A percentile compares a stretch with the other conserved stretches of the same genome.
phyloP scores from a whole-genome alignment of 1,139 yeast species.

The Barnettozyma hawaiiensis region DNA sequence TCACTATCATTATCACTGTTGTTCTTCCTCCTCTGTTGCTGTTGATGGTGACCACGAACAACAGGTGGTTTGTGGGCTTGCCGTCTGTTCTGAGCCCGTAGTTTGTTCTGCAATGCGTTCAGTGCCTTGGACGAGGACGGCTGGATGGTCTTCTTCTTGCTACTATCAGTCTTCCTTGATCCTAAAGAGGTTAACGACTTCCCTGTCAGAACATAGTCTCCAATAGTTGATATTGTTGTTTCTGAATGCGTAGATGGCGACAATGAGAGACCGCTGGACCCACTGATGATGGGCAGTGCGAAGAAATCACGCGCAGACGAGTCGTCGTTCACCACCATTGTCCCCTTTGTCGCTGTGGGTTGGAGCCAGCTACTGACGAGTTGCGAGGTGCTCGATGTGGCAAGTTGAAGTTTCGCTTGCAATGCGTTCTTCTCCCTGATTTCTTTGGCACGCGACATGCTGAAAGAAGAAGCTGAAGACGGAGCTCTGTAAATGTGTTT shows the following conservation, averaged over 20 bases:
- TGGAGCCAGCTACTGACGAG: constrained; percentile 39
- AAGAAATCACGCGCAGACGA: constrained; percentile 28
- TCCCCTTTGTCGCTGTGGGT: neutral
- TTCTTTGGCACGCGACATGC: constrained; percentile 29
- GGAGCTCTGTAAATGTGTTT: no score
- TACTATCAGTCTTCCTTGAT: constrained; percentile 17
- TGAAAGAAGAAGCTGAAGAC: no score
- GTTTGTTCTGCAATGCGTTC: constrained; percentile 21
- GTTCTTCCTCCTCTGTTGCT: neutral
- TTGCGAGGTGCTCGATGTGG: constrained; percentile 33
- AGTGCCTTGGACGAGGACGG: constrained; percentile 20
- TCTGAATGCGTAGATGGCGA: constrained; percentile 13
- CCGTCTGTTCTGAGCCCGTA: constrained; percentile 14
- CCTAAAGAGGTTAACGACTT: constrained; percentile 16
- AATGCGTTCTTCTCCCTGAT: constrained; percentile 43
- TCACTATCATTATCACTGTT: constrained; percentile 14
- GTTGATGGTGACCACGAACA: no score
- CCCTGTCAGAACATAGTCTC: constrained; percentile 24
- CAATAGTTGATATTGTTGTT: constrained; percentile 17
- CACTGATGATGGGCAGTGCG: constrained; percentile 39
- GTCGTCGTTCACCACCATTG: constrained; percentile 13
- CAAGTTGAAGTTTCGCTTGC: constrained; percentile 41
- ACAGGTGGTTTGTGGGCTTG: no score
- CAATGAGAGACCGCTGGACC: constrained; percentile 33
- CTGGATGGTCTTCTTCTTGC: constrained; percentile 1